These are phyloP conservation scores for Agastache rugosa DNA, from an alignment of 257 asterid species.

Conservation along the genomic window DNA sequence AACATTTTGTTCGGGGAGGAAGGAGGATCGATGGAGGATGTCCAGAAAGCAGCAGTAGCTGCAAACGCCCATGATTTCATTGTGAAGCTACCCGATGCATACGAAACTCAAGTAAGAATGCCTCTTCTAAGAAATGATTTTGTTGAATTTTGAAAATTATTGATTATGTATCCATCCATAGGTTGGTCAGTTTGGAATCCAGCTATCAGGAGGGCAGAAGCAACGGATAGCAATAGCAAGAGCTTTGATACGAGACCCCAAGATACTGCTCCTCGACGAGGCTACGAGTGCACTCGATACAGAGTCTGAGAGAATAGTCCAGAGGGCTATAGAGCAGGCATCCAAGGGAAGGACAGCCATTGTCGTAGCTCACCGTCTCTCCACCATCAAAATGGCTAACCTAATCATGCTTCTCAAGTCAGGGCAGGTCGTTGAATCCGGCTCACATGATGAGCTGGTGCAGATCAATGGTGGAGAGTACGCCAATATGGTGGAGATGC, in stretches of 20 bases:
- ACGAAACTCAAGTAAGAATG: constrained; percentile 69
- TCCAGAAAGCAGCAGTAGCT: constrained; percentile 69
- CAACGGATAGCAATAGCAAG: constrained; percentile 87
- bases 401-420: constrained; percentile 59
- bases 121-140: background rate
- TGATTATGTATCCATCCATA: constrained; percentile 42
- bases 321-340: constrained; percentile 72
- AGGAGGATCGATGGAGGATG: constrained; percentile 69
- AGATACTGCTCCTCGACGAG: constrained; percentile 75
- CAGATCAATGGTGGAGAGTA: constrained; percentile 64
- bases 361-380: constrained; percentile 78
- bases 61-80: constrained; percentile 83
- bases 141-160: background rate
- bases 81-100: constrained; percentile 61
- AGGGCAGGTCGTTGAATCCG: constrained; percentile 70
- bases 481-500: constrained; percentile 67
- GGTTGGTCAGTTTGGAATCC: constrained; percentile 86
- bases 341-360: constrained; percentile 75
- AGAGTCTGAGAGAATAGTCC: constrained; percentile 71
- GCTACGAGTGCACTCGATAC: constrained; percentile 86
- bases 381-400: constrained; percentile 67
- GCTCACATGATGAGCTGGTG: constrained; percentile 73
- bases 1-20: constrained; percentile 78
- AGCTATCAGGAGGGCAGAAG: constrained; percentile 87
- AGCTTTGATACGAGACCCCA: constrained; percentile 77